Percentiles rank a stretch among this genome's conserved stretches.
Evolutionary conservation across 495 filamentous ascomycete genomes (phyloP).

Genomic region (Baudoinia panamericana): DNA sequence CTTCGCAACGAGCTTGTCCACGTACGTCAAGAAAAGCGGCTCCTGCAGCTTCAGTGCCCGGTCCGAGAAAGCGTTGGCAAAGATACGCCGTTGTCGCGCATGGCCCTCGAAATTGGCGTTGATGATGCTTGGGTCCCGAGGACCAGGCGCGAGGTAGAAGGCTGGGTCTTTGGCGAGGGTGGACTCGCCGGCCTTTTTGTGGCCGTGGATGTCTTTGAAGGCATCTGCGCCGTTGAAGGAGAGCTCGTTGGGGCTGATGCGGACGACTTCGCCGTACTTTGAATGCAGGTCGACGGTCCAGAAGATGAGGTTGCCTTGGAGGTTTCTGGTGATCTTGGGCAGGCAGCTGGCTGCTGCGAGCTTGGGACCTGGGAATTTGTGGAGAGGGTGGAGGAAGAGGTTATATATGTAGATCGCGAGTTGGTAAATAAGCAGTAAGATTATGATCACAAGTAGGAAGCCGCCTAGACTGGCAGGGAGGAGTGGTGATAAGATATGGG

Average conservation of each 20-base stretch:
- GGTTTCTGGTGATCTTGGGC: constrained; percentile 15
- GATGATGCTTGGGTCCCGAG: constrained; percentile 11
- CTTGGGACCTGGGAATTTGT: constrained; percentile 23
- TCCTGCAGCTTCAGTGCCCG: constrained; percentile 27
- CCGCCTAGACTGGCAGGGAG: too few relatives aligned
- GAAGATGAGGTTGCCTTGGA: constrained; percentile 20
- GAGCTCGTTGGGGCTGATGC: constrained; percentile 24
- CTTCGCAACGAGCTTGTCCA: constrained; percentile 23
- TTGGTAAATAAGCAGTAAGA: too few relatives aligned
- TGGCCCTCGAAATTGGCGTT: constrained; percentile 22
- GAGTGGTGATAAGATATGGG: too few relatives aligned
- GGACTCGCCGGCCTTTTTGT: constrained; percentile 11
- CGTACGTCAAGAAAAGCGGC: constrained; percentile 25
- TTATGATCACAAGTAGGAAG: too few relatives aligned
- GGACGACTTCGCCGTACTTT: constrained; percentile 25
- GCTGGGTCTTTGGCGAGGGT: constrained; percentile 8
- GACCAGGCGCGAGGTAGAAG: constrained; percentile 13
- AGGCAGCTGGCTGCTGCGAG: constrained; percentile 18
- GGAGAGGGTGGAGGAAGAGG: constrained; percentile 22
- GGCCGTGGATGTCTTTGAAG: constrained; percentile 25
- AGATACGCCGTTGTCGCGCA: constrained; percentile 21
- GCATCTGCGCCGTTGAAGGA: constrained; percentile 22
- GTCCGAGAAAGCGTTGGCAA: constrained; percentile 26
- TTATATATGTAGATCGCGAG: too few relatives aligned
- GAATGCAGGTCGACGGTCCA: constrained; percentile 23